A percentile compares a stretch with the other conserved stretches of the same genome.
Evolutionary conservation across 495 filamentous ascomycete genomes (phyloP).

Genomic region (Immersiella caudata): DNA sequence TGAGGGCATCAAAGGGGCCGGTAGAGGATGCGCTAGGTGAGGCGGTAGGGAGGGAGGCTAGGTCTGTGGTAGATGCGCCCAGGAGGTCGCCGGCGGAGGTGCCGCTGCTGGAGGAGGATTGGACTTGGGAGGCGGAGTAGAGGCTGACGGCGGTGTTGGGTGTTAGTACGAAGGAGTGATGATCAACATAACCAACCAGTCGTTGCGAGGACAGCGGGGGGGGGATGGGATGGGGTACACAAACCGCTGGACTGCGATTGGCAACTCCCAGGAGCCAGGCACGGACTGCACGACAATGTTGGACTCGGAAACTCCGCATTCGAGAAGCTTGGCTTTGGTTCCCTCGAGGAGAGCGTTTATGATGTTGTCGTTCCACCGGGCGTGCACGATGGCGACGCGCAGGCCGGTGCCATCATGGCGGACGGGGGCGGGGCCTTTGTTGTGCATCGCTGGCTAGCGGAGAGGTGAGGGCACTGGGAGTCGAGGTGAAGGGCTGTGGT

Average conservation of each 20-base stretch:
- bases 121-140: constrained; percentile 84
- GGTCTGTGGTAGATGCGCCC: constrained; percentile 65
- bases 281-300: constrained; percentile 90
- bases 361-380: constrained; percentile 82
- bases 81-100: constrained; percentile 80
- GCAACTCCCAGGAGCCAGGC: constrained; percentile 92
- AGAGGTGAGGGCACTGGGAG: background rate
- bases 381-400: constrained; percentile 92
- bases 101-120: constrained; percentile 67
- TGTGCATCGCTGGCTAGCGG: constrained; percentile 34
- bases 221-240: constrained; percentile 14
- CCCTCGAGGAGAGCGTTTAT: constrained; percentile 81
- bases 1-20: constrained; percentile 84
- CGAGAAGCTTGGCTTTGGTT: constrained; percentile 50
- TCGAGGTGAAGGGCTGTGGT: background rate
- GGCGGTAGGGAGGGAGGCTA: constrained; percentile 42
- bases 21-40: constrained; percentile 38
- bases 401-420: constrained; percentile 70
- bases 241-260: constrained; percentile 82
- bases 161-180: background rate
- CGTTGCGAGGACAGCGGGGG: constrained; percentile 2
- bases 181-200: background rate
- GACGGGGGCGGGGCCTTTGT: constrained; percentile 52
- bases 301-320: constrained; percentile 77
- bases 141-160: constrained; percentile 53